Percentiles rank a stretch among this genome's conserved stretches.
Conservation (phyloP, 2,329 filamentous ascomycete genomes). For the Geosmithia flava region DNA sequence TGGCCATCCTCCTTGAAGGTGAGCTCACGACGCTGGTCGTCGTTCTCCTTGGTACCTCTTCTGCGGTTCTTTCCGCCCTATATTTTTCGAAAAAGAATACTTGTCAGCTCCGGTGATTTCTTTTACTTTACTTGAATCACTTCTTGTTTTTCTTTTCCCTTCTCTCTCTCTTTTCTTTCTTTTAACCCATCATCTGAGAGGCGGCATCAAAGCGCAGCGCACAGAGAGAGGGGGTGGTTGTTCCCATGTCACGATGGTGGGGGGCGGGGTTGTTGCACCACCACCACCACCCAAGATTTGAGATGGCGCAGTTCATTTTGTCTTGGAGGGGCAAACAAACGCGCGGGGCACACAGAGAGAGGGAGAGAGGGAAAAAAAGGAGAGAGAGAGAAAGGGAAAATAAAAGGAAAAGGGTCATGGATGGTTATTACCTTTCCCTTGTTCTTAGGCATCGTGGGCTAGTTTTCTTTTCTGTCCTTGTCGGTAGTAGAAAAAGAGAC, state of each 20-base stretch:
- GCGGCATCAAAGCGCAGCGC: no score
- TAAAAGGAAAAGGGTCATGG: neutral
- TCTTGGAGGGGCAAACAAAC: constrained; percentile 1
- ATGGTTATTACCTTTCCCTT: constrained; percentile 75
- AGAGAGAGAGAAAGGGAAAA: neutral
- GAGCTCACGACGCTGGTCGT: constrained; percentile 97
- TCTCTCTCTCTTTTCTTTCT: neutral
- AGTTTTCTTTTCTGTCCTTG: constrained; percentile 2
- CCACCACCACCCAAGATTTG: neutral
- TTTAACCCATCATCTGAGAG: neutral
- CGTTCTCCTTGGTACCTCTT: constrained; percentile 98
- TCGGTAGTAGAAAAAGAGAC: neutral
- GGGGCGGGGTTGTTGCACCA: constrained; percentile 4
- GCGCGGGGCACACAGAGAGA: neutral
- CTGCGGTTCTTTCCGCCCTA: constrained; percentile 97
- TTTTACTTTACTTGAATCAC: neutral
- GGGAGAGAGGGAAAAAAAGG: constrained; percentile 1
- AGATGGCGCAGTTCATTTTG: neutral
- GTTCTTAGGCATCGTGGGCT: constrained; percentile 77
- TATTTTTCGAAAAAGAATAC: constrained; percentile 11
- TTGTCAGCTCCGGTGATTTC: constrained; percentile 1
- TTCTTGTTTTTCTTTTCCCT: neutral
- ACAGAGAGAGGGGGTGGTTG: neutral
- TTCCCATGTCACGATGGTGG: constrained; percentile 2
- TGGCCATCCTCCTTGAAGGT: constrained; percentile 99